Conservation (phyloP, 495 filamentous ascomycete species). For the Aspergillus nidulans region DNA sequence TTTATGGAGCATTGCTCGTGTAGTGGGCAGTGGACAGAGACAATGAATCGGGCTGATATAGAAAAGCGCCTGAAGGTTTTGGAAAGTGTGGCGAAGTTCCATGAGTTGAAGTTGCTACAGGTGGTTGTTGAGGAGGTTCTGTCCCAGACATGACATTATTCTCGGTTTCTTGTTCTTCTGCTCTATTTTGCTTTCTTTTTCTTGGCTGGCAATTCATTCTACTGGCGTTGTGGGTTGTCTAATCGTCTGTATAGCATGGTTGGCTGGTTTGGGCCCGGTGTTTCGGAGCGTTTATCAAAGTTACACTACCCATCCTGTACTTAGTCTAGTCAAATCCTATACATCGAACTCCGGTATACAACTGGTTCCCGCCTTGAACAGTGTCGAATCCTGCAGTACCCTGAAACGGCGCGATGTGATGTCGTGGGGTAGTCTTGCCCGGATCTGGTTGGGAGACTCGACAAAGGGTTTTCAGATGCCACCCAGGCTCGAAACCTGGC, state of each 20-base stretch:
- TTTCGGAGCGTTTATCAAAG: neutral
- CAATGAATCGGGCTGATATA: conserved; percentile 64
- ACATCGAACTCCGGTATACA: neutral
- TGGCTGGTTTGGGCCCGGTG: neutral
- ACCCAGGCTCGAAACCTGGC: no score
- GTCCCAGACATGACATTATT: conserved; percentile 28
- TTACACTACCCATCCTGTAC: no score
- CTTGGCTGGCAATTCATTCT: conserved; percentile 1
- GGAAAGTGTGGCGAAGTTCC: conserved; percentile 68
- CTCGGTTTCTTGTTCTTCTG: no score
- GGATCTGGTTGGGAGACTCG: no score
- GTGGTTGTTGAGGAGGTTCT: conserved; percentile 64
- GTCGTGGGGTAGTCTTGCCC: no score
- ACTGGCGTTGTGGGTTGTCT: neutral
- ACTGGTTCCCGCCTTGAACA: neutral
- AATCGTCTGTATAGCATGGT: neutral
- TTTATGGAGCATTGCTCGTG: conserved; percentile 97
- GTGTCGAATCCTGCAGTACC: neutral
- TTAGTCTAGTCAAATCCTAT: neutral
- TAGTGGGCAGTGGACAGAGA: conserved; percentile 75
- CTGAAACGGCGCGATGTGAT: no score
- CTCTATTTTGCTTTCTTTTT: conserved; percentile 10
- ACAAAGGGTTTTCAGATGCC: no score
- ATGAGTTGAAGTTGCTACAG: conserved; percentile 75
- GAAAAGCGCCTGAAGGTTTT: conserved; percentile 62